Evolutionary conservation across 805 yeast genomes (phyloP).

Genomic region (Metschnikowia vanudenii): DNA sequence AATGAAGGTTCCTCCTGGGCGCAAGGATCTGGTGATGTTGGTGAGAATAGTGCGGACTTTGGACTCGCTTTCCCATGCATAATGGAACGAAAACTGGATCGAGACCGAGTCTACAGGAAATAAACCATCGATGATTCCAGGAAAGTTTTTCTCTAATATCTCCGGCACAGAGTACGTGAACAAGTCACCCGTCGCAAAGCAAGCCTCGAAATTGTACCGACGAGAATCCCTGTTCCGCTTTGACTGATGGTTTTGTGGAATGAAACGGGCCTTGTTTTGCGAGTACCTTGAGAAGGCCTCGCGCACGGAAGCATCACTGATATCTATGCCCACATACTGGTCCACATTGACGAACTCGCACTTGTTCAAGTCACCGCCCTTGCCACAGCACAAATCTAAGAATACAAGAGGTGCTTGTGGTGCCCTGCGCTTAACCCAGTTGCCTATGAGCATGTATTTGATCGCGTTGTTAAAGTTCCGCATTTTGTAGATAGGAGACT

Average conservation of each 20-base stretch:
- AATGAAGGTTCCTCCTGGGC: constrained; percentile 81
- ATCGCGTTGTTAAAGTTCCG: constrained; percentile 90
- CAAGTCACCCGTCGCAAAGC: constrained; percentile 90
- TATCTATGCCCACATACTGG: constrained; percentile 87
- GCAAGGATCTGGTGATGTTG: constrained; percentile 73
- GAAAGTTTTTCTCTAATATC: constrained; percentile 60
- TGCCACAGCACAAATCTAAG: constrained; percentile 92
- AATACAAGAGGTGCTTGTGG: constrained; percentile 41
- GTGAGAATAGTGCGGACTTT: constrained; percentile 70
- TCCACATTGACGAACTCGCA: constrained; percentile 73
- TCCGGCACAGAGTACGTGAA: constrained; percentile 70
- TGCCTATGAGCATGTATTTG: constrained; percentile 79
- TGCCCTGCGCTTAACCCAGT: constrained; percentile 46
- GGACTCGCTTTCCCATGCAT: constrained; percentile 85
- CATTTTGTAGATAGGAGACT: constrained; percentile 81
- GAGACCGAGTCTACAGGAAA: constrained; percentile 88
- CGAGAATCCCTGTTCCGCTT: constrained; percentile 34
- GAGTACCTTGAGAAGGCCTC: constrained; percentile 80
- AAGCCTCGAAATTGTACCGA: constrained; percentile 67
- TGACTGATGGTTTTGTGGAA: constrained; percentile 25
- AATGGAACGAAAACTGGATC: constrained; percentile 90
- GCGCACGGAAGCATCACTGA: constrained; percentile 80
- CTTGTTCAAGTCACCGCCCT: constrained; percentile 94
- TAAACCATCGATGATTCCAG: constrained; percentile 54
- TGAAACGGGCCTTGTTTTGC: constrained; percentile 46